Conservation (phyloP, 2,329 filamentous ascomycete genomes). For the Trichoderma aggressivum region DNA sequence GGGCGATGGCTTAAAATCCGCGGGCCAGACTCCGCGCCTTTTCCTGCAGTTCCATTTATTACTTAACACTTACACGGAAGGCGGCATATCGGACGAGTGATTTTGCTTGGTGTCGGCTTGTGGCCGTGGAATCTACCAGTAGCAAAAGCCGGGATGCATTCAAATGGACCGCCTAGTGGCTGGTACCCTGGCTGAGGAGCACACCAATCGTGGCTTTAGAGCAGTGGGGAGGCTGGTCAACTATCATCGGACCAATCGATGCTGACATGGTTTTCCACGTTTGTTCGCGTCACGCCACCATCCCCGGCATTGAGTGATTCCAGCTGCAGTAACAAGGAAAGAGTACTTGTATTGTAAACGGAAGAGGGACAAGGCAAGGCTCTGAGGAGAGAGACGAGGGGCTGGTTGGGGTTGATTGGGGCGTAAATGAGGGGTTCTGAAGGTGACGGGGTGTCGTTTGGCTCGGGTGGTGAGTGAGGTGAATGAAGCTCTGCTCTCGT, state of each 20-base stretch:
- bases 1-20: not conserved
- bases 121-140: not conserved
- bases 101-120: not conserved
- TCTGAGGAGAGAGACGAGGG: not conserved
- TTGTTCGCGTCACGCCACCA: slow-evolving; percentile 12
- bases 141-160: not conserved
- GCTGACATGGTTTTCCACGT: not conserved
- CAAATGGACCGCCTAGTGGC: not conserved
- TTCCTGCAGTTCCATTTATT: not conserved
- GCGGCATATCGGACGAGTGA: not conserved
- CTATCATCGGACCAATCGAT: slow-evolving; percentile 3
- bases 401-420: not conserved
- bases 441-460: not conserved
- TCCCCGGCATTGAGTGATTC: slow-evolving; percentile 12
- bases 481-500: not conserved
- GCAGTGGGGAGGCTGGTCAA: not conserved
- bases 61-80: not conserved
- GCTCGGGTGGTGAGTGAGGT: not conserved
- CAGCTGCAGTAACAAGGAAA: not conserved
- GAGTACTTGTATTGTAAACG: not conserved
- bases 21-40: not conserved
- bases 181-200: not conserved
- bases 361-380: not conserved
- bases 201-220: slow-evolving; percentile 3
- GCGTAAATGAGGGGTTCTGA: not conserved